phyloP scores from a whole-genome alignment of 139 green algal species.

The Chlorella ohadii region DNA sequence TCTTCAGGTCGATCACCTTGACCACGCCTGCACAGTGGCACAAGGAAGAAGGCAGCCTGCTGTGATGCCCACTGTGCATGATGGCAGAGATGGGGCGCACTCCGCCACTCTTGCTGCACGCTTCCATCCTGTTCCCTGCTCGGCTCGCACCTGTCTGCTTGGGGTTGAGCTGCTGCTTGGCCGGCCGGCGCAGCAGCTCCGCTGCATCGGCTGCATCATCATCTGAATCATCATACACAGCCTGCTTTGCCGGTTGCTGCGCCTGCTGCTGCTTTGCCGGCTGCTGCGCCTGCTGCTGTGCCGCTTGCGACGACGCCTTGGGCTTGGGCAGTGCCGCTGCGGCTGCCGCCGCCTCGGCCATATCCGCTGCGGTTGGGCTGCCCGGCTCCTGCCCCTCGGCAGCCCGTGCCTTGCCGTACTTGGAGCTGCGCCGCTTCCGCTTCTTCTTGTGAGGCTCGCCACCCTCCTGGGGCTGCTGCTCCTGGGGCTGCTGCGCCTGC shows the following conservation, averaged over 20 bases:
- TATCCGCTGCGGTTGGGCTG: background rate
- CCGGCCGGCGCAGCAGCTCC: conserved; percentile 6
- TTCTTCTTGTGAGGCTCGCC: background rate
- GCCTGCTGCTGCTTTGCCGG: background rate
- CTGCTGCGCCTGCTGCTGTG: background rate
- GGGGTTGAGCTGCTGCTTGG: conserved; percentile 18
- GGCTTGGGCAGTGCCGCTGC: background rate
- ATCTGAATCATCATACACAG: background rate
- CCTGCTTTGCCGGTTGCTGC: conserved; percentile 8
- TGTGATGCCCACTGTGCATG: no score
- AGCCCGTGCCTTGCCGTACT: background rate
- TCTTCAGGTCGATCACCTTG: conserved; percentile 24
- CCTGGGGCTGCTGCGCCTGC: background rate
- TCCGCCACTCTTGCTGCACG: background rate
- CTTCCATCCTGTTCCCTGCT: background rate
- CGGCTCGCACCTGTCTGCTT: conserved; percentile 17
- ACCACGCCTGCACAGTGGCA: background rate
- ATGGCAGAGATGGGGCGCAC: no score
- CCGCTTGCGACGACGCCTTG: background rate
- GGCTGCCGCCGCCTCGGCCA: background rate
- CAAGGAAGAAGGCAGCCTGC: background rate
- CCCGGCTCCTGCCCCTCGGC: background rate
- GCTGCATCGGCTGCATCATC: conserved; percentile 14
- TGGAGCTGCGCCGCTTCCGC: conserved; percentile 15
- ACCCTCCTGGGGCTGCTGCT: no score